Base-by-base conservation (phyloP, 768 basidiomycete genomes). In the Xanthoconium purpureum region DNA sequence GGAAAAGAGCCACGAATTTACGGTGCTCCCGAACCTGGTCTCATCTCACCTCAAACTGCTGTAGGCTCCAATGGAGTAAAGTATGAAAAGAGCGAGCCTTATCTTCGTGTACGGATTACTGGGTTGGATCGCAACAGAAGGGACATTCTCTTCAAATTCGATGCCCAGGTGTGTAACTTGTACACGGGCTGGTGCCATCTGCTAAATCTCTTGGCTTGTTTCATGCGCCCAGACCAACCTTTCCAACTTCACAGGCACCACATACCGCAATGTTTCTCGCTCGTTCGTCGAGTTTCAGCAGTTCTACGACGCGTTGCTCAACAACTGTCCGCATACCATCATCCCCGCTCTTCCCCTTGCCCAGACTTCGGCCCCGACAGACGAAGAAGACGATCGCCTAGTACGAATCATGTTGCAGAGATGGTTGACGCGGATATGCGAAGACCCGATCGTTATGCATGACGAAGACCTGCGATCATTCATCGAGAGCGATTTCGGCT, bases 401-500 rank as follows among this genome's bases (percentile, higher is more conserved):
- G 93, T 99, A 33, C 89, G 89, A 69, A 89, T 95, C 57, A 93
- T 95, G 82, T 78, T 98, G 20, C 97, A 98, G 73, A 78, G 91
- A 58, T 99, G 97, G 96, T 81, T 97, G 52, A 86, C 91, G 12
- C 79, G 97, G 54, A 84, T 98, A 33, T 96, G 90, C 74, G 94
- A 95, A 68, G 94, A 98, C 69, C 85, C 87, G 2, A 91, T 97
- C 51, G 73, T 98, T 32, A 75, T 92, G 39, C 76, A 85, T 53
- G 96, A 98, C 64, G 97, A 98, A 66, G 97, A 99, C 69, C 72
- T 98, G 56, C 85, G 96, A 32, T 89, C 89, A 15, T 99, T 99
- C 70, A 83, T 99, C 57, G 97, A 99, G 74, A 94, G 88, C 62
- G 96, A 98, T 72, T 99, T 98, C 75, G 97, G 97, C 29, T 94